Base-by-base conservation (phyloP, 2,329 filamentous ascomycete genomes). In the Trichoderma atroviride region DNA sequence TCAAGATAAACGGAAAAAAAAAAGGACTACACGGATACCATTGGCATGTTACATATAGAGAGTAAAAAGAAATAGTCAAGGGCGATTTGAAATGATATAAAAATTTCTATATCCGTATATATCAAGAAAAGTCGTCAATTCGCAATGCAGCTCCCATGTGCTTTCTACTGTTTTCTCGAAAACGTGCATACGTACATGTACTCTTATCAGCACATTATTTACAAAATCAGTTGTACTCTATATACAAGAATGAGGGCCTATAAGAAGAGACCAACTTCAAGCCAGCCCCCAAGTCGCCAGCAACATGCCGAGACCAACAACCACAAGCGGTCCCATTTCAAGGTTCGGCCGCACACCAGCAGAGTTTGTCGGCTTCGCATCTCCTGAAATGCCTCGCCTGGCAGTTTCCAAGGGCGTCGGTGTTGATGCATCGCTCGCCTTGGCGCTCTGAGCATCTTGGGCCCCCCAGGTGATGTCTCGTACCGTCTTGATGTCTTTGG, bases 401-500 rank as follows among this genome's bases (percentile, higher is more conserved):
- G 57, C 57, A 9, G 66, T 69, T 31, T 67, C 55, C 55, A 37
- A 22, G 13, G 63, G 37, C 22, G 22, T 29, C 29, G 47, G 37
- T 29, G 55, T 37, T 11, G 47, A 37, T 16, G 24, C 22, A 35
- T 10, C 14, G 22, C 11, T 33, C 6, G 11, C 65, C 4, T 22
- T 24, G 13, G n/a, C 22, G 24, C 16, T 55, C 4, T 16, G 24
- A 22, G n/a, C 29, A 31, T 4, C 27, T 27, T 27, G 27, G 4
- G 29, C 10, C 9, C 6, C 40, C 74, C 71, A 79, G 29, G 52
- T 69, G 58, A 68, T 73, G 27, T 76, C 70, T 61, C 81, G 75
- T 37, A 87, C 80, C 31, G 79, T 78, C 75, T 83, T 80, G 75
- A 88, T 86, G 57, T 85, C 79, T 19, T 81, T 79, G 9, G 80